These are phyloP conservation scores for Phialophora chinensis DNA, from an alignment of 2,329 filamentous ascomycete genomes.

Conservation along the genomic window DNA sequence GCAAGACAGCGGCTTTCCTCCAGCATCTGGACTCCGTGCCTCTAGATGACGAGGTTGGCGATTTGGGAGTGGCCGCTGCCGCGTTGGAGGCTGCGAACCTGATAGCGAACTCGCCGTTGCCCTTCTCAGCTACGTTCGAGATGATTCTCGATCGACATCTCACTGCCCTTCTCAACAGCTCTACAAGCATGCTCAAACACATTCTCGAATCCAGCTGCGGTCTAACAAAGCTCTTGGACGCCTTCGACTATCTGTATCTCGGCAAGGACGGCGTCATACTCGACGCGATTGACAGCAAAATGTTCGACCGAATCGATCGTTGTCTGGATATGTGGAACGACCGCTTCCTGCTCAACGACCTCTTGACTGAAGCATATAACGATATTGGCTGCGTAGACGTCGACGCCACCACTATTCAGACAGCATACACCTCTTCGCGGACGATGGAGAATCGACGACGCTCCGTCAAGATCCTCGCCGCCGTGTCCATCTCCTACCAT, in stretches of 20 bases:
- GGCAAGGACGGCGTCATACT: constrained; percentile 74
- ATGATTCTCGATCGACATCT: constrained; percentile 77
- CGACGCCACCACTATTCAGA: constrained; percentile 67
- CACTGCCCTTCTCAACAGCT: constrained; percentile 55
- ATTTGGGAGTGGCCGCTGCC: constrained; percentile 15
- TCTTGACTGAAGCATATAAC: constrained; percentile 74
- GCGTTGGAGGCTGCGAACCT: constrained; percentile 22
- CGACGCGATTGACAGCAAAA: constrained; percentile 66
- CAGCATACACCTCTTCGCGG: constrained; percentile 48
- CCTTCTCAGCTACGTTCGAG: constrained; percentile 71
- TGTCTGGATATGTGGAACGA: constrained; percentile 73
- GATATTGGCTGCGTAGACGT: constrained; percentile 59
- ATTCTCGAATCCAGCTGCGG: constrained; percentile 73
- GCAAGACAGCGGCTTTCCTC: constrained; percentile 35
- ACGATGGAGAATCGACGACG: constrained; percentile 57
- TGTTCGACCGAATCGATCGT: constrained; percentile 78
- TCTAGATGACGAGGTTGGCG: background rate
- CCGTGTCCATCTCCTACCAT: constrained; percentile 70
- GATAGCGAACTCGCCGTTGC: constrained; percentile 33
- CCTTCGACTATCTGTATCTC: constrained; percentile 75
- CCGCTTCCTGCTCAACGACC: constrained; percentile 77
- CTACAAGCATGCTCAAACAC: constrained; percentile 65
- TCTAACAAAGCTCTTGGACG: constrained; percentile 68
- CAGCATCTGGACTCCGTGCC: constrained; percentile 15
- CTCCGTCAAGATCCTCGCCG: constrained; percentile 68